phyloP scores from a whole-genome alignment of 2,329 filamentous ascomycete genomes.

The Ophiosphaerella herpotricha region DNA sequence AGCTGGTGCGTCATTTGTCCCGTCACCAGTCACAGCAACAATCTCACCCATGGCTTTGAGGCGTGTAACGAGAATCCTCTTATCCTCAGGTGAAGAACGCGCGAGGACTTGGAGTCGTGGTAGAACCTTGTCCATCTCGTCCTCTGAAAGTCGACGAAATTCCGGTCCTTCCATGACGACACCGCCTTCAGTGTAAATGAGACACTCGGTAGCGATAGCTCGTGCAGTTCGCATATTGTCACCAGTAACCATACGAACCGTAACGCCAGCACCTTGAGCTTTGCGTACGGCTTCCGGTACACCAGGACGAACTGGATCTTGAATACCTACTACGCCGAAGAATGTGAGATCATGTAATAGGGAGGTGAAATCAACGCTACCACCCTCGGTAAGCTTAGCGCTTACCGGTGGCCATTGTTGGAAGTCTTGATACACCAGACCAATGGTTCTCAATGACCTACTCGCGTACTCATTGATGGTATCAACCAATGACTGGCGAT shows the following conservation, averaged over 20 bases:
- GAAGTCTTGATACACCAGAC: slow-evolving; percentile 48
- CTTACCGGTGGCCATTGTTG: slow-evolving; percentile 39
- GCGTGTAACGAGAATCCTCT: slow-evolving; percentile 91
- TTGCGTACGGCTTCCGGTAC: slow-evolving; percentile 82
- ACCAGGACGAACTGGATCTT: slow-evolving; percentile 91
- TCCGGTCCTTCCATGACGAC: slow-evolving; percentile 83
- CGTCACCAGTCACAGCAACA: slow-evolving; percentile 97
- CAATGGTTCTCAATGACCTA: slow-evolving; percentile 50
- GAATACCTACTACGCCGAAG: slow-evolving; percentile 88
- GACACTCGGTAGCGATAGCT: slow-evolving; percentile 93
- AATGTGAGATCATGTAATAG: slow-evolving; percentile 65
- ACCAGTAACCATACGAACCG: slow-evolving; percentile 94
- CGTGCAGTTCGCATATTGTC: slow-evolving; percentile 96
- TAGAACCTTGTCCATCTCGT: slow-evolving; percentile 79
- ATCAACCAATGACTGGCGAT: slow-evolving; percentile 24
- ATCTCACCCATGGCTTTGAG: slow-evolving; percentile 89
- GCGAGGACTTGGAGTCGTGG: slow-evolving; percentile 87
- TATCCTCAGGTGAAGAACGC: slow-evolving; percentile 93
- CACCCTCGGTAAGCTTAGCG: slow-evolving; percentile 22
- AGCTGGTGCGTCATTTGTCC: slow-evolving; percentile 95
- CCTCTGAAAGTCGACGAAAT: slow-evolving; percentile 79
- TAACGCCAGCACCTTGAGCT: slow-evolving; percentile 88
- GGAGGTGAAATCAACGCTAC: slow-evolving; percentile 25
- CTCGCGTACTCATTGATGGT: slow-evolving; percentile 47
- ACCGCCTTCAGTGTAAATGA: slow-evolving; percentile 80